phyloP scores from a whole-genome alignment of 2,329 filamentous ascomycete species.

The Alternaria triticina region DNA sequence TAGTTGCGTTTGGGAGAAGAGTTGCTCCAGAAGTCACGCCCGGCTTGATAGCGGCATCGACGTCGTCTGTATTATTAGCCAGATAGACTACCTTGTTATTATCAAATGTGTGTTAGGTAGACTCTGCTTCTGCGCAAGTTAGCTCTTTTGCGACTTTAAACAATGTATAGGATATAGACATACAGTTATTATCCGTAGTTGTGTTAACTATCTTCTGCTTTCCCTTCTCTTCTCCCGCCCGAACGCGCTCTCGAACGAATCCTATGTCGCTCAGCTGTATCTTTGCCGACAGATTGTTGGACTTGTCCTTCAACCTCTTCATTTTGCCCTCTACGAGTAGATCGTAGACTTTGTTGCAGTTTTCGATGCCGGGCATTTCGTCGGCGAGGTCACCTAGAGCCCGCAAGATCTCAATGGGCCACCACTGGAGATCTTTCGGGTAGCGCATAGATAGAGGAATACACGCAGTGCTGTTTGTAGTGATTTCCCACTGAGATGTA shows the following conservation, averaged over 20 bases:
- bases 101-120: not conserved
- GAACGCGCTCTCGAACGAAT: not conserved
- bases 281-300: not conserved
- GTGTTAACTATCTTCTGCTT: not conserved
- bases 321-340: not conserved
- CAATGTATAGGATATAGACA: not conserved
- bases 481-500: not conserved
- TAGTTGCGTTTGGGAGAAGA: not conserved
- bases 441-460: not conserved
- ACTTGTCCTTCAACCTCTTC: not conserved
- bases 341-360: not conserved
- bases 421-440: not conserved
- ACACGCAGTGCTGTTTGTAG: not conserved
- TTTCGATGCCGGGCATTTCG: not conserved
- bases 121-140: not conserved
- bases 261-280: not conserved
- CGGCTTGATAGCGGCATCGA: rapidly evolving
- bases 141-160: not conserved
- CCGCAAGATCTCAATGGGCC: not conserved
- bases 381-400: not conserved
- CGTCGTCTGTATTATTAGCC: not conserved
- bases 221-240: not conserved
- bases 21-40: not conserved
- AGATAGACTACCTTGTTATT: not conserved
- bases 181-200: not conserved